Evolutionary conservation across 2,329 filamentous ascomycete species (phyloP).

Genomic region (Epichloe gansuensis): DNA sequence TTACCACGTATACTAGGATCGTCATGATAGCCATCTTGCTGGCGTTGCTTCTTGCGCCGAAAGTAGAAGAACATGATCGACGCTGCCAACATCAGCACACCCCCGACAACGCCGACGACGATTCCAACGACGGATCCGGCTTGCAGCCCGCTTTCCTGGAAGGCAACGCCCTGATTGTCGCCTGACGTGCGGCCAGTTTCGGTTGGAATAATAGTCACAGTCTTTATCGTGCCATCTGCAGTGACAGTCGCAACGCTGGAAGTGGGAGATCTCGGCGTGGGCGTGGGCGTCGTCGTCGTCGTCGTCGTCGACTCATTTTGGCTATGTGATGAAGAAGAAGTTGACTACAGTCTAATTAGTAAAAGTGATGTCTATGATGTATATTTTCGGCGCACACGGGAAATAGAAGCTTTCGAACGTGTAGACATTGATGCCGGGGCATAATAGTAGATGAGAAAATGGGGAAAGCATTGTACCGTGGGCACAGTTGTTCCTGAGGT

Average conservation of each 20-base stretch:
- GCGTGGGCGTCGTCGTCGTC: background rate
- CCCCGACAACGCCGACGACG: conserved; percentile 35
- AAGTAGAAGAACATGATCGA: conserved; percentile 30
- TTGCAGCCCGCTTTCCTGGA: conserved; percentile 19
- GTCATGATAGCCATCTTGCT: conserved; percentile 28
- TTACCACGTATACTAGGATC: conserved; percentile 36
- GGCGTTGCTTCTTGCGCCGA: conserved; percentile 30
- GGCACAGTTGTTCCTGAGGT: background rate
- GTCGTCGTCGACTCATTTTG: background rate
- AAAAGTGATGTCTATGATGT: background rate
- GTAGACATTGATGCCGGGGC: background rate
- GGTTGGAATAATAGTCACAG: conserved; percentile 40
- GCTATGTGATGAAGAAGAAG: background rate
- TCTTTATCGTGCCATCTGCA: conserved; percentile 37
- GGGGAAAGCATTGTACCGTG: background rate
- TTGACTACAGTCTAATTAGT: background rate
- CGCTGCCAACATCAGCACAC: conserved; percentile 25
- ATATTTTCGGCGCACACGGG: background rate
- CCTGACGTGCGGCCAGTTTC: conserved; percentile 10
- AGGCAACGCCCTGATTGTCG: conserved; percentile 6
- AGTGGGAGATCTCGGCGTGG: conserved; percentile 15
- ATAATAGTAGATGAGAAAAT: background rate
- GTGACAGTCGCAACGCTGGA: conserved; percentile 33
- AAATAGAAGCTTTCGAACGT: background rate
- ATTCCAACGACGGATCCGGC: conserved; percentile 40